These are phyloP conservation scores for Aspergillus panamensis DNA, from an alignment of 495 filamentous ascomycete species.

Conservation along the genomic window DNA sequence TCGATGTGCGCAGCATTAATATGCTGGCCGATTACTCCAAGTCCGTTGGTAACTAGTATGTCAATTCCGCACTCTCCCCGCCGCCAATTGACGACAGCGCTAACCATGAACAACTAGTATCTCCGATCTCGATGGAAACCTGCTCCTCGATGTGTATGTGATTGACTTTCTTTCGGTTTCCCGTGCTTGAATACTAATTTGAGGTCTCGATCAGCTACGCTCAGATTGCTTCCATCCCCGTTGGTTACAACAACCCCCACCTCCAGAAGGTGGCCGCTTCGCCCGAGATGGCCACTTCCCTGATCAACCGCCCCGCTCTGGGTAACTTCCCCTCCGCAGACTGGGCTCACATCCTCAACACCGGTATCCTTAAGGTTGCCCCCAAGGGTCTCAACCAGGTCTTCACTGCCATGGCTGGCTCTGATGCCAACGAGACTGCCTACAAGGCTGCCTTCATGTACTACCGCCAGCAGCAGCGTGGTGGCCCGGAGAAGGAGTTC, in stretches of 20 bases:
- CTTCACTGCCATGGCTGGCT: constrained; percentile 94
- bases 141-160: constrained; percentile 71
- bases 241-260: constrained; percentile 93
- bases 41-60: constrained; percentile 60
- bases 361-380: constrained; percentile 83
- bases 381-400: constrained; percentile 92
- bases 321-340: constrained; percentile 94
- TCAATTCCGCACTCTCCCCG: background rate
- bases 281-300: constrained; percentile 72
- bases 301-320: constrained; percentile 93
- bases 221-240: constrained; percentile 95
- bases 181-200: constrained; percentile 6
- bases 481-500: constrained; percentile 78
- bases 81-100: constrained; percentile 5
- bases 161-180: constrained; percentile 1
- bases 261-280: constrained; percentile 67
- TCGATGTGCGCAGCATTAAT: constrained; percentile 90
- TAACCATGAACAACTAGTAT: constrained; percentile 55
- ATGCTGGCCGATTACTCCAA: constrained; percentile 81
- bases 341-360: constrained; percentile 81
- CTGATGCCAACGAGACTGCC: constrained; percentile 97
- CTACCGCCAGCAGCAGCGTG: constrained; percentile 82
- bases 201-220: constrained; percentile 57
- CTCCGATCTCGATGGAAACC: constrained; percentile 73
- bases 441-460: constrained; percentile 99